A percentile compares a stretch with the other conserved stretches of the same genome.
Conservation (phyloP, 306 rosid genomes). For the Lablab purpureus region DNA sequence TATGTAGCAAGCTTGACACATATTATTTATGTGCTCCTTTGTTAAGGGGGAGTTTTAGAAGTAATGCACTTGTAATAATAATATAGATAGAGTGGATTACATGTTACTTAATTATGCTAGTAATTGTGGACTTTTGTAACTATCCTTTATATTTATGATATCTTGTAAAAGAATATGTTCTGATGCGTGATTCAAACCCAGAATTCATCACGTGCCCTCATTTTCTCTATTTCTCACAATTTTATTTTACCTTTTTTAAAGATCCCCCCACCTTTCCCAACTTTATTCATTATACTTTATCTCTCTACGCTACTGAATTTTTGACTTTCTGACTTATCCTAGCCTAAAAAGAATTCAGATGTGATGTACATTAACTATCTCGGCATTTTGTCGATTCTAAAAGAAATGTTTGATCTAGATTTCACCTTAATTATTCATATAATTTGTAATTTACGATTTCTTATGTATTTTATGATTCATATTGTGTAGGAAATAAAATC, state of each 20-base stretch:
- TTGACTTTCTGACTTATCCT: neutral
- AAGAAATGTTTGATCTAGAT: conserved; percentile 24
- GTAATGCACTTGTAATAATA: no score
- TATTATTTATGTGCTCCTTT: no score
- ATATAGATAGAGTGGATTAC: no score
- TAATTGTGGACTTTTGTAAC: no score
- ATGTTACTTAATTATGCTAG: no score
- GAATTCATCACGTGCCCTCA: no score
- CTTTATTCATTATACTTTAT: neutral
- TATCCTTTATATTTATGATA: no score
- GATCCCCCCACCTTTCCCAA: neutral
- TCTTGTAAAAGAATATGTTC: no score
- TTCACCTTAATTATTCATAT: conserved; percentile 33
- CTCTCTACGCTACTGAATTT: conserved; percentile 7
- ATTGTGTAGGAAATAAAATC: conserved; percentile 75
- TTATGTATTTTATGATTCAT: conserved; percentile 27
- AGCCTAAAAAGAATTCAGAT: conserved; percentile 24
- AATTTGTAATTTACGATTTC: conserved; percentile 1
- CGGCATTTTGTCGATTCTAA: conserved; percentile 36
- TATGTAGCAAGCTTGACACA: no score
- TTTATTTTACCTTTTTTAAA: neutral
- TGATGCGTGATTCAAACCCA: no score
- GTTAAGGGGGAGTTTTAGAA: no score
- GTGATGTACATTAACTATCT: conserved; percentile 24
- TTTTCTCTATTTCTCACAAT: neutral